These are phyloP conservation scores for Penicillium sp. DNA, from an alignment of 2,329 filamentous ascomycete genomes.

Conservation along the genomic window DNA sequence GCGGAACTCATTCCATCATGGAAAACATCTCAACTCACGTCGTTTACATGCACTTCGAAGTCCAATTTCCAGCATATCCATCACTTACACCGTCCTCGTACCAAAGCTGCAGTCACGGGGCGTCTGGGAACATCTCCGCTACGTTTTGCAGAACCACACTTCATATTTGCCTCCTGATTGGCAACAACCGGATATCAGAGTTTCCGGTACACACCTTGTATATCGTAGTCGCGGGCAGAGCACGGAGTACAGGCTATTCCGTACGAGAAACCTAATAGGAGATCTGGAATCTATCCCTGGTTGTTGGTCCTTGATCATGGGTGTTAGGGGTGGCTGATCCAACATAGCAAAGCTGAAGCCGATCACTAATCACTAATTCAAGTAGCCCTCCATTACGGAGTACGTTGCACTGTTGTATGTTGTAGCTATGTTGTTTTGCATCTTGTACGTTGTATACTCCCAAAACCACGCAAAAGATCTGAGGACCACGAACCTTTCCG, in stretches of 20 bases:
- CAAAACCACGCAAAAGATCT: neutral
- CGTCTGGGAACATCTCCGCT: neutral
- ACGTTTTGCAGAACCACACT: neutral
- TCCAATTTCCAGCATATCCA: neutral
- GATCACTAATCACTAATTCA: constrained; percentile 3
- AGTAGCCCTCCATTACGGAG: neutral
- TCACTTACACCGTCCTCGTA: neutral
- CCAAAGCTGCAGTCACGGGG: constrained; percentile 1
- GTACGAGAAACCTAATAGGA: neutral
- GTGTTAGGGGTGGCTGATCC: neutral
- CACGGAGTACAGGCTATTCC: neutral
- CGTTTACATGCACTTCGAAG: neutral
- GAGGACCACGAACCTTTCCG: neutral
- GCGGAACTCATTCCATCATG: constrained; percentile 19
- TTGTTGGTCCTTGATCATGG: neutral
- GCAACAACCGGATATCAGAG: constrained; percentile 1
- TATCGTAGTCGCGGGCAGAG: neutral
- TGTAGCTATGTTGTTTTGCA: too few relatives aligned
- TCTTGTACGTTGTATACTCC: neutral
- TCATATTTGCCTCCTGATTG: constrained; percentile 2
- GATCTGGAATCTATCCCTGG: neutral
- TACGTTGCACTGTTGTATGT: neutral
- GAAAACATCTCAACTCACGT: constrained; percentile 18
- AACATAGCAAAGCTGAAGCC: constrained; percentile 15
- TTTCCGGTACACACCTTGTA: neutral